phyloP scores from a whole-genome alignment of 768 basidiomycete genomes.

The Dioszegia aurantiaca region DNA sequence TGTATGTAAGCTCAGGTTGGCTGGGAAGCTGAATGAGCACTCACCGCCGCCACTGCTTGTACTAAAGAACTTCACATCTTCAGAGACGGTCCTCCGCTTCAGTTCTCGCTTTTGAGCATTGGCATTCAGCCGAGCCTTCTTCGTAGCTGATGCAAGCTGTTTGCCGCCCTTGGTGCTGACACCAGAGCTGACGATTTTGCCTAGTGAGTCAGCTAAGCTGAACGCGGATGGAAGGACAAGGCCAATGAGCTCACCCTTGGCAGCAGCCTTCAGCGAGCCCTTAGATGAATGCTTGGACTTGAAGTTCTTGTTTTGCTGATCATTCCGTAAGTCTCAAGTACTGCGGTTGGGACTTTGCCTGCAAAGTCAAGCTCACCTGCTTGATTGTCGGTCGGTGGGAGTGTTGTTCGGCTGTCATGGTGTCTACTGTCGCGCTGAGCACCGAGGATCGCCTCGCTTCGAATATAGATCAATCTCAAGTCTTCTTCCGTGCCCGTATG shows the following conservation, averaged over 20 bases:
- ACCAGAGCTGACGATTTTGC: constrained; percentile 59
- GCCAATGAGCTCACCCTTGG: constrained; percentile 63
- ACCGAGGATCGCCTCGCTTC: too few relatives aligned
- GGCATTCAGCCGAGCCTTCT: constrained; percentile 46
- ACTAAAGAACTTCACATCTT: constrained; percentile 65
- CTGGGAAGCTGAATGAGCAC: constrained; percentile 59
- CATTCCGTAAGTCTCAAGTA: not conserved
- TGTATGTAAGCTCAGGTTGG: constrained; percentile 42
- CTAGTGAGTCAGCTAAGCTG: constrained; percentile 6
- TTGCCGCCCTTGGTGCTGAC: constrained; percentile 51
- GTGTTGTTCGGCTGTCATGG: constrained; percentile 53
- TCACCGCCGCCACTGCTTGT: constrained; percentile 42
- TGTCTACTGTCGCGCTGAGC: too few relatives aligned
- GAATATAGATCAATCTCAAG: too few relatives aligned
- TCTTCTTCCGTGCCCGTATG: too few relatives aligned
- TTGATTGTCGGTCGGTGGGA: constrained; percentile 80
- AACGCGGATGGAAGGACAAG: not conserved
- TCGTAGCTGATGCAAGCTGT: constrained; percentile 51
- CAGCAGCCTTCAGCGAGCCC: constrained; percentile 72
- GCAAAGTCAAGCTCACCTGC: constrained; percentile 58
- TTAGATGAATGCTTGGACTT: constrained; percentile 90
- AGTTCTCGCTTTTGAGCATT: constrained; percentile 64
- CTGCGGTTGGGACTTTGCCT: too few relatives aligned
- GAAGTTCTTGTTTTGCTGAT: constrained; percentile 82
- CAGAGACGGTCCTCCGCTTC: constrained; percentile 79